Evolutionary conservation across 176 grass and related monocot species (phyloP), one percentile per base, ranked within the genome.

Genomic region (Zea luxurians): DNA sequence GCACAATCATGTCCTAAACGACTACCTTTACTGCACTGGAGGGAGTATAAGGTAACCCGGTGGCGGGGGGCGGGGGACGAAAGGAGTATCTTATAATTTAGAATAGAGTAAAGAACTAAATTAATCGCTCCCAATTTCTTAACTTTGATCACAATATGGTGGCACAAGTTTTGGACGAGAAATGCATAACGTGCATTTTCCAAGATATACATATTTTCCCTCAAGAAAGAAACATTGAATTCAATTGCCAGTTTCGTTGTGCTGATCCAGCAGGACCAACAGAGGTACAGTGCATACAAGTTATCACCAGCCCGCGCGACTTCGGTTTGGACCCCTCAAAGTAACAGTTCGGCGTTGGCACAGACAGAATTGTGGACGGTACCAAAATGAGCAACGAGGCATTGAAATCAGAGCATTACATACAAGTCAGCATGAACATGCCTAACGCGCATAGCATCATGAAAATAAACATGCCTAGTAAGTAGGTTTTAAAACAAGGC

Each of bases 391-490:
- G 70, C 81, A 88, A 88, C 17, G 76, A 88, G 76, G 17, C 63
- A 84, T 70, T 84, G 46, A 75, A 75, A 68, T 70, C 69, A 75
- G 55, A 48, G 62, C 66, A 84, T 84, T 84, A 84, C 65, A 48
- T 89, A 89, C 82, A 89, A 15, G 77, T 81, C 64, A 84, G 57
- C 58, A 60, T 38, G 64, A 48, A 76, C 40, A 47, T 16, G 12
- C 9, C 55, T 88, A 79, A 83, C 63, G 69, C 63, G 69, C 12
- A 78, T 78, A 72, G 34, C 42, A 8, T 57, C 45, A 82, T 68
- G 38, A 63, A 48, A 73, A 85, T 68, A 65, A 65, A 81, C 78
- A 72, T 17, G 38, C 13, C 47, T 64, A 11, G 48, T 27, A 27
- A 11, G 48, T 27, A 27, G 38, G n/a, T n/a, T 76, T 87, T 84